Conservation (phyloP, 2,329 filamentous ascomycete genomes). For the Dothidotthia symphoricarpi region DNA sequence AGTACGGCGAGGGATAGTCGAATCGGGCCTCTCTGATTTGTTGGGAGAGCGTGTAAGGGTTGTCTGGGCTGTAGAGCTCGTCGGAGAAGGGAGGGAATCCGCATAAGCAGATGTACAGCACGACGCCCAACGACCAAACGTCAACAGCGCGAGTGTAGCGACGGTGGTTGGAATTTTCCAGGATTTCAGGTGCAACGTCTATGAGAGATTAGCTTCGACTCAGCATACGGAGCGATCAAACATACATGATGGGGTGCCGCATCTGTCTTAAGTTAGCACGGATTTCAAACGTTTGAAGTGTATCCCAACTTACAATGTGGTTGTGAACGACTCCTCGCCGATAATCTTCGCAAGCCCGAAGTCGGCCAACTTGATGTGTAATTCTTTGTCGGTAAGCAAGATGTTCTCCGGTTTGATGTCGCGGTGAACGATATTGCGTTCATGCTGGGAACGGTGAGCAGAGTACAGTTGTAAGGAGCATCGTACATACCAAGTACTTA, state of each 20-base stretch:
- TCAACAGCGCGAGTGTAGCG: conserved; percentile 95
- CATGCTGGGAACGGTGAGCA: conserved; percentile 64
- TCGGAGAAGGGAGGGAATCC: conserved; percentile 97
- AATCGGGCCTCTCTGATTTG: conserved; percentile 88
- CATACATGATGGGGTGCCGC: conserved; percentile 85
- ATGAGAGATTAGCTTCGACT: conserved; percentile 20
- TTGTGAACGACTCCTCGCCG: conserved; percentile 96
- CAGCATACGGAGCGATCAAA: neutral
- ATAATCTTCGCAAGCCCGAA: conserved; percentile 98
- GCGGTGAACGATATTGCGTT: conserved; percentile 93
- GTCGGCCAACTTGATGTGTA: conserved; percentile 89
- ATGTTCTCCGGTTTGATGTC: conserved; percentile 99
- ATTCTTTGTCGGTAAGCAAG: conserved; percentile 76
- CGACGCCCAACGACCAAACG: conserved; percentile 95
- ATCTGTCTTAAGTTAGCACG: conserved; percentile 44
- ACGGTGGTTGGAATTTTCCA: conserved; percentile 76
- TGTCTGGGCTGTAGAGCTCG: conserved; percentile 76
- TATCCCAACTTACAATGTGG: conserved; percentile 64
- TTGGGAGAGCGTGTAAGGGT: conserved; percentile 81
- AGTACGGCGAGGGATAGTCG: conserved; percentile 95
- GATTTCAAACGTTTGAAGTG: neutral
- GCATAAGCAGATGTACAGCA: conserved; percentile 94
- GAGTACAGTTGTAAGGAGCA: neutral
- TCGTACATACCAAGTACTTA: conserved; percentile 78
- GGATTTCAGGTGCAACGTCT: conserved; percentile 92